Evolutionary conservation across 1,139 yeast species (phyloP).

Genomic region (Geotrichum candidum): DNA sequence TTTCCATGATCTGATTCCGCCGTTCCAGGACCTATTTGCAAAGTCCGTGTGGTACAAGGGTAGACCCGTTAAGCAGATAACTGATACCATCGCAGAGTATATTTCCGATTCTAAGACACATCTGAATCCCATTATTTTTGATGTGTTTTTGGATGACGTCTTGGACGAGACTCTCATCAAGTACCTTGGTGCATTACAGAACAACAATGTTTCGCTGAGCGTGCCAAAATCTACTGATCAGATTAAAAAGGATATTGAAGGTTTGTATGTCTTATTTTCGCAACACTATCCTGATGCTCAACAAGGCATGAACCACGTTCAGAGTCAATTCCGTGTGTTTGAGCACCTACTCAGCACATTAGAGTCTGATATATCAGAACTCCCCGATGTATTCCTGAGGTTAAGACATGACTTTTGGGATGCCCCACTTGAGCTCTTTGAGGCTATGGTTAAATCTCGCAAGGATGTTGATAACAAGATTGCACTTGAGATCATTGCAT

Average conservation of each 20-base stretch:
- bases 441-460: conserved; percentile 35
- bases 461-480: conserved; percentile 35
- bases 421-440: conserved; percentile 39
- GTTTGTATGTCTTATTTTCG: conserved; percentile 57
- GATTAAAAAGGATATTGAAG: conserved; percentile 59
- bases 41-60: conserved; percentile 39
- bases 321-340: conserved; percentile 53
- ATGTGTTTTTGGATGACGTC: conserved; percentile 47
- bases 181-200: conserved; percentile 45
- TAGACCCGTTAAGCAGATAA: conserved; percentile 51
- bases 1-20: conserved; percentile 57
- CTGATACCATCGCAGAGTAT: conserved; percentile 72
- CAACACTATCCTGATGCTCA: conserved; percentile 34
- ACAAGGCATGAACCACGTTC: conserved; percentile 36
- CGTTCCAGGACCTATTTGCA: conserved; percentile 44
- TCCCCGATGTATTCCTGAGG: conserved; percentile 53
- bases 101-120: conserved; percentile 52
- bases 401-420: conserved; percentile 65
- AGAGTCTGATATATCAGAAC: conserved; percentile 45
- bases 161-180: conserved; percentile 45
- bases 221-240: conserved; percentile 53
- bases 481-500: conserved; percentile 32
- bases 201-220: conserved; percentile 39
- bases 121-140: conserved; percentile 47
- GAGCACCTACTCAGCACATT: conserved; percentile 70